Evolutionary conservation across 306 rosid genomes (phyloP).

Genomic region (Nissolia schottii): DNA sequence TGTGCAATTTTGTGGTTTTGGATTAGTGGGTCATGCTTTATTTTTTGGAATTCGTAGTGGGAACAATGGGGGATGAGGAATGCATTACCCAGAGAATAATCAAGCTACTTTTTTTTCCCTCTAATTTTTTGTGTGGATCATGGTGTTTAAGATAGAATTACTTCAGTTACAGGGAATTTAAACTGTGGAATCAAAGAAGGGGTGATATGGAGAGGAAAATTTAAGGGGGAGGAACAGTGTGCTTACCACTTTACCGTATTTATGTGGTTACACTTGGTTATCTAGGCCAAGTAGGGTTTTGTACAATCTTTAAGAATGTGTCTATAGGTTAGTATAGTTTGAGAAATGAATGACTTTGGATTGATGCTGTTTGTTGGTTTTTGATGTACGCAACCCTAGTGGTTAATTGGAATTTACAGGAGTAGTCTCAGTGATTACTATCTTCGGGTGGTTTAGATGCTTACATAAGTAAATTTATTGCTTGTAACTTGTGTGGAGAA

Average conservation of each 20-base stretch:
- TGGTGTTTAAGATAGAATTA: constrained; percentile 20
- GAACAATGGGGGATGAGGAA: background rate
- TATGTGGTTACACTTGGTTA: background rate
- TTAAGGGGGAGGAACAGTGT: background rate
- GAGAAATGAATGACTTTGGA: background rate
- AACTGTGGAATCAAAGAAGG: background rate
- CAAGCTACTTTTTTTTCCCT: background rate
- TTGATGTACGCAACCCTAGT: background rate
- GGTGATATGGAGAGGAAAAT: background rate
- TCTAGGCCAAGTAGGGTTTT: background rate
- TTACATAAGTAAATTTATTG: background rate
- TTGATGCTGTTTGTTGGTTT: background rate
- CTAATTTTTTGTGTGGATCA: constrained; percentile 19
- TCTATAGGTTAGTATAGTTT: background rate
- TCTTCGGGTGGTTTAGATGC: background rate
- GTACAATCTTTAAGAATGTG: background rate
- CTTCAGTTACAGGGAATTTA: constrained; percentile 3
- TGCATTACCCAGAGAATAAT: background rate
- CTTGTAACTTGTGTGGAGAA: constrained; percentile 7
- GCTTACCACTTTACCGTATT: background rate
- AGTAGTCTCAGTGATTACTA: background rate
- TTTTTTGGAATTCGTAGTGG: background rate
- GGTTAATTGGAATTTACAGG: constrained; percentile 1
- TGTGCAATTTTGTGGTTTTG: background rate
- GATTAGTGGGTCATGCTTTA: background rate